Percentiles rank a stretch among this genome's conserved stretches.
These are phyloP conservation scores for Erythrobasidium hasegawianum DNA, from an alignment of 1,284 basidiomycete species.

Conservation along the genomic window DNA sequence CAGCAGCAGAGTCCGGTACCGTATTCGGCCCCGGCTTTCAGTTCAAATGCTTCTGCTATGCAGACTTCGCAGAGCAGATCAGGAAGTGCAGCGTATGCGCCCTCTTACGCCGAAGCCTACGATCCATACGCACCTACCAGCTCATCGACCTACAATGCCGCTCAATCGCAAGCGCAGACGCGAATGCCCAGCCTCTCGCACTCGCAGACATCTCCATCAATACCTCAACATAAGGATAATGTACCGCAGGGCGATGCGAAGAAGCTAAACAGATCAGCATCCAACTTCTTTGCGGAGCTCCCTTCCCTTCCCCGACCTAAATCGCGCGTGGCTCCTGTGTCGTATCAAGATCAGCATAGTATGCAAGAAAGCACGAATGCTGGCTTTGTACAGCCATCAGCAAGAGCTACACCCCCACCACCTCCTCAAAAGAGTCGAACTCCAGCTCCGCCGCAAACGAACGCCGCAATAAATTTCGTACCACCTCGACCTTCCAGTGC, in stretches of 20 bases:
- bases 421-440: slow-evolving; percentile 28
- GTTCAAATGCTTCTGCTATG: slow-evolving; percentile 4
- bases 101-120: slow-evolving; percentile 23
- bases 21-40: slow-evolving; percentile 14
- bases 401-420: slow-evolving; percentile 1
- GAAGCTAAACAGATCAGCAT: slow-evolving; percentile 28
- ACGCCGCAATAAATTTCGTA: neutral
- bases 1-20: slow-evolving; percentile 5
- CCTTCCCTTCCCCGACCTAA: slow-evolving; percentile 1
- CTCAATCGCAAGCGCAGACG: neutral
- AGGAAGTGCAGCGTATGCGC: slow-evolving; percentile 5
- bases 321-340: neutral
- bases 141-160: slow-evolving; percentile 1
- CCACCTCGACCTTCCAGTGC: slow-evolving; percentile 2
- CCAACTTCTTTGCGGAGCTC: slow-evolving; percentile 29
- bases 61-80: slow-evolving; percentile 6
- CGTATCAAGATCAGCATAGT: too few relatives aligned
- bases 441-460: slow-evolving; percentile 2
- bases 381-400: neutral
- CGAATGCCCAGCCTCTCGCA: neutral
- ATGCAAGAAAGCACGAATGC: too few relatives aligned
- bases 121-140: slow-evolving; percentile 27
- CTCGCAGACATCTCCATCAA: slow-evolving; percentile 5
- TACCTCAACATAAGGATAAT: neutral
- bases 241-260: neutral